Conservation (phyloP, 2,329 filamentous ascomycete species). For the Aphanocladium album region DNA sequence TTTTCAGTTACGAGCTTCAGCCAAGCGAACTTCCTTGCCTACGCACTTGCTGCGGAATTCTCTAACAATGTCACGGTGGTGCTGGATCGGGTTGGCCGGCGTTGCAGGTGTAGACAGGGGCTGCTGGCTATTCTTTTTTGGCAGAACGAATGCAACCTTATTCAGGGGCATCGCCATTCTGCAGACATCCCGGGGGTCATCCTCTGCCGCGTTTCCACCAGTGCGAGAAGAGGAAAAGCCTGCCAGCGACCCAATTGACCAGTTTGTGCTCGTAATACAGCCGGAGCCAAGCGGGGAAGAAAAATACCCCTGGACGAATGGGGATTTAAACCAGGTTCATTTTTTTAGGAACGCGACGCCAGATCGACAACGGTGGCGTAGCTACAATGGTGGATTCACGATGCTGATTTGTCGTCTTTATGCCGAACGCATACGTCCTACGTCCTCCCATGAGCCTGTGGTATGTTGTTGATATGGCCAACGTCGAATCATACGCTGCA, state of each 20-base stretch:
- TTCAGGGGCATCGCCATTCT: neutral
- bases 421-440: too few relatives aligned
- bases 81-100: neutral
- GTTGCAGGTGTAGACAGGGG: neutral
- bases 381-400: neutral
- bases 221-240: neutral
- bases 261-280: neutral
- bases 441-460: neutral
- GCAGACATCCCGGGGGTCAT: neutral
- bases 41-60: neutral
- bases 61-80: neutral
- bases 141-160: neutral
- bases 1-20: neutral
- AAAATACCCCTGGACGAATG: neutral
- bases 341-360: neutral
- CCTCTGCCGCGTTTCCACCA: neutral
- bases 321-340: neutral
- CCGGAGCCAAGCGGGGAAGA: neutral
- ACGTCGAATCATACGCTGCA: neutral
- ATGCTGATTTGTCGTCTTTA: neutral
- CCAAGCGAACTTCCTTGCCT: neutral
- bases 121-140: neutral
- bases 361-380: constrained; percentile 3
- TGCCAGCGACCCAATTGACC: neutral
- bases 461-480: neutral